phyloP scores from a whole-genome alignment of 1,284 basidiomycete species.

The Ustilago cynodontis region DNA sequence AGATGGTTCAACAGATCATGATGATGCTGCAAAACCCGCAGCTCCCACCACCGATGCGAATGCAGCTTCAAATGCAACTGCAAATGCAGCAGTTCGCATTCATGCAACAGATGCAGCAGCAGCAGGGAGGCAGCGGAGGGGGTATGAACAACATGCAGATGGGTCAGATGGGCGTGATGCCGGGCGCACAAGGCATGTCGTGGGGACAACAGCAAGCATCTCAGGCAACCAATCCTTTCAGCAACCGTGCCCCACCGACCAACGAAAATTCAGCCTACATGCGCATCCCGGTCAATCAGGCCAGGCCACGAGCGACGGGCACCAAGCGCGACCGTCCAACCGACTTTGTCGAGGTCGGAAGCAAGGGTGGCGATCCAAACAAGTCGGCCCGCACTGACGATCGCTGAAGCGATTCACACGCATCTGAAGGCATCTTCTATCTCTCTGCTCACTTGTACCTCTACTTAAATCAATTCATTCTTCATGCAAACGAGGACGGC shows the following conservation, averaged over 20 bases:
- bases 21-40: conserved; percentile 67
- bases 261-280: conserved; percentile 54
- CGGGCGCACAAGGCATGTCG: conserved; percentile 24
- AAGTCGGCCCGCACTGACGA: conserved; percentile 38
- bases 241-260: conserved; percentile 32
- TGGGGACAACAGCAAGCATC: conserved; percentile 42
- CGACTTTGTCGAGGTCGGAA: conserved; percentile 57
- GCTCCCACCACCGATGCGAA: conserved; percentile 65
- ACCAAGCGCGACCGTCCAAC: conserved; percentile 54
- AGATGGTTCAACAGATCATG: conserved; percentile 65
- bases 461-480: conserved; percentile 1
- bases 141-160: conserved; percentile 24
- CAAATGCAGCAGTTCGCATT: conserved; percentile 66
- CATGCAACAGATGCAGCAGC: conserved; percentile 55
- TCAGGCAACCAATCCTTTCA: conserved; percentile 38
- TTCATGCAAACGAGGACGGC: not conserved
- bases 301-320: conserved; percentile 14
- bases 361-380: conserved; percentile 26
- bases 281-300: conserved; percentile 48
- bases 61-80: conserved; percentile 68
- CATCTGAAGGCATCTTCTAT: not conserved
- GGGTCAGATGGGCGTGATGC: conserved; percentile 32
- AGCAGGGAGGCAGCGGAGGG: conserved; percentile 17
- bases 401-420: not conserved
- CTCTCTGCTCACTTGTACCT: not conserved